These are phyloP conservation scores for Fraxinus americana DNA, from an alignment of 257 asterid genomes.

Conservation along the genomic window DNA sequence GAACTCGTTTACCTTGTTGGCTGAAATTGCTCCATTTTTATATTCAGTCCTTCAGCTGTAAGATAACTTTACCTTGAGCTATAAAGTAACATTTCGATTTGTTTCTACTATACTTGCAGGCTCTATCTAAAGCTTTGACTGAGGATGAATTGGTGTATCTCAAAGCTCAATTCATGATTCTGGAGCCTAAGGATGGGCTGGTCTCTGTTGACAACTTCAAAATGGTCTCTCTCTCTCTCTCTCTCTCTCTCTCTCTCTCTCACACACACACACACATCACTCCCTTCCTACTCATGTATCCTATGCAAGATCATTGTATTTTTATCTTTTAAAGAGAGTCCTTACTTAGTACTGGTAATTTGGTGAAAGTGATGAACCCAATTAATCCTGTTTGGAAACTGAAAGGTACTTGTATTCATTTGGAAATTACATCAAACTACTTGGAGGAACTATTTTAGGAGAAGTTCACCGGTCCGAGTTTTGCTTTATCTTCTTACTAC, in stretches of 20 bases:
- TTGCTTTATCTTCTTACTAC: not conserved
- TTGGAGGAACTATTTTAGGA: not conserved
- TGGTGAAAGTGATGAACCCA: not conserved
- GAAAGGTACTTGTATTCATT: not conserved
- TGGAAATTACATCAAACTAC: not conserved
- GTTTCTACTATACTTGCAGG: constrained; percentile 42
- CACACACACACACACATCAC: not conserved
- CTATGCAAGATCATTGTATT: not conserved
- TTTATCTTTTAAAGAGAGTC: not conserved
- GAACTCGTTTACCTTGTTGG: not conserved
- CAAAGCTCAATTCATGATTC: constrained; percentile 83
- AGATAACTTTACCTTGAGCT: not conserved
- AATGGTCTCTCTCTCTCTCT: constrained; percentile 37
- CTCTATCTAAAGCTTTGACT: constrained; percentile 82
- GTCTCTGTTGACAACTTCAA: constrained; percentile 81
- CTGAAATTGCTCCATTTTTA: not conserved
- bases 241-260: constrained; percentile 1
- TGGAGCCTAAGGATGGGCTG: constrained; percentile 87
- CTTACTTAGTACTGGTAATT: not conserved
- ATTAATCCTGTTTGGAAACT: not conserved
- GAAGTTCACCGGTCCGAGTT: not conserved
- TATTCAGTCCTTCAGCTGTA: not conserved
- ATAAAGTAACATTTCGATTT: not conserved
- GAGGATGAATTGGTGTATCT: constrained; percentile 89
- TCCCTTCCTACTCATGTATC: not conserved